Percentiles rank a stretch among this genome's conserved stretches.
Evolutionary conservation across 768 basidiomycete genomes (phyloP).

Genomic region (Termitomyces titanicus): DNA sequence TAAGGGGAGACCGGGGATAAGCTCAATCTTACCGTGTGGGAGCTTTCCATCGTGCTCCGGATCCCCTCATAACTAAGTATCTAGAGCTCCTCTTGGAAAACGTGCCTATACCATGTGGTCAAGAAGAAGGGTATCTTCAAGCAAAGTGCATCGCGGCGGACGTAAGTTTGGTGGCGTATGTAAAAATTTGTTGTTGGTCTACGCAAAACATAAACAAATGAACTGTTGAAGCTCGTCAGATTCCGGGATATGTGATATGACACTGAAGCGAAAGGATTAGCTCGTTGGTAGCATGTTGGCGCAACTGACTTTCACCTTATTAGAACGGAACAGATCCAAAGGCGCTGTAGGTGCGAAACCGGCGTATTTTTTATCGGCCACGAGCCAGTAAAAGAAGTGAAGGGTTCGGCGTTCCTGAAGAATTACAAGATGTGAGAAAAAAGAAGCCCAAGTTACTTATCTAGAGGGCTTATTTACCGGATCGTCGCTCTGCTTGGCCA

Average conservation of each 20-base stretch:
- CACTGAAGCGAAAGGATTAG: neutral
- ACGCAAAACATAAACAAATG: neutral
- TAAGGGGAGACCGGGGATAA: slow-evolving; percentile 8
- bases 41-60: slow-evolving; percentile 3
- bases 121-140: neutral
- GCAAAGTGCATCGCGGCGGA: neutral
- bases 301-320: neutral
- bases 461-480: slow-evolving; percentile 2
- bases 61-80: neutral
- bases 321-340: neutral
- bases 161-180: slow-evolving; percentile 5
- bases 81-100: neutral
- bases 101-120: slow-evolving; percentile 10
- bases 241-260: neutral
- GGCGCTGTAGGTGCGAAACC: neutral
- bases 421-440: slow-evolving; percentile 7
- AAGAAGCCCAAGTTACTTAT: slow-evolving; percentile 4
- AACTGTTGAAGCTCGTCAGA: neutral
- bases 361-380: neutral
- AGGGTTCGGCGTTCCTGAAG: slow-evolving; percentile 10
- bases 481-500: slow-evolving; percentile 7
- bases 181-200: neutral
- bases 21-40: slow-evolving; percentile 4
- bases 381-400: neutral
- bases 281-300: neutral